Evolutionary conservation across 2,329 filamentous ascomycete species (phyloP).

Genomic region (Penicillium sp.): DNA sequence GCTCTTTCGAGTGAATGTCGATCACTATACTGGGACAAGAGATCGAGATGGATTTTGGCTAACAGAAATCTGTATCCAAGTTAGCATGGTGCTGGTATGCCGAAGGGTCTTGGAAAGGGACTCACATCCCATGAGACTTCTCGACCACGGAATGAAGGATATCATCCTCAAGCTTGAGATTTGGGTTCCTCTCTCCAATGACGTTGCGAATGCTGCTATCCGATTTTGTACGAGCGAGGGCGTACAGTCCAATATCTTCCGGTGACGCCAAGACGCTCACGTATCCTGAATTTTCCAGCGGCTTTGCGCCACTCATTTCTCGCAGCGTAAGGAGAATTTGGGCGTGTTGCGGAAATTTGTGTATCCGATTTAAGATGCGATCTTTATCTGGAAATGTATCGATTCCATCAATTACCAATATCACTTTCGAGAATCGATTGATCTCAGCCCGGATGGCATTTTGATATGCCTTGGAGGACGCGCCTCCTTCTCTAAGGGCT

Average conservation of each 20-base stretch:
- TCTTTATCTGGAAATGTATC: slow-evolving; percentile 32
- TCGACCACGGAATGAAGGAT: slow-evolving; percentile 12
- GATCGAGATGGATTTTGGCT: slow-evolving; percentile 29
- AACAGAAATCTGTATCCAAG: slow-evolving; percentile 27
- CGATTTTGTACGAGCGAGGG: background rate
- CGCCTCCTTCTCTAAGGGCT: slow-evolving; percentile 17
- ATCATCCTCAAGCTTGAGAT: background rate
- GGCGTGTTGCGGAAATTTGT: slow-evolving; percentile 33
- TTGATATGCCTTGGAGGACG: slow-evolving; percentile 32
- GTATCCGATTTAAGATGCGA: slow-evolving; percentile 27
- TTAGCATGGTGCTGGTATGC: background rate
- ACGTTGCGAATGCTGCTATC: background rate
- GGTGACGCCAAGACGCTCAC: background rate
- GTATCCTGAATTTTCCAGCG: background rate
- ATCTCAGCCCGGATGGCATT: slow-evolving; percentile 34
- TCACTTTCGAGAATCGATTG: slow-evolving; percentile 30
- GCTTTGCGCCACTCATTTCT: slow-evolving; percentile 12
- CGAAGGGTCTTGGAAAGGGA: background rate
- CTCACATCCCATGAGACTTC: slow-evolving; percentile 31
- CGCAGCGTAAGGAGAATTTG: slow-evolving; percentile 33
- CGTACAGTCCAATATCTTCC: slow-evolving; percentile 5
- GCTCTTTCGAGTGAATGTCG: slow-evolving; percentile 22
- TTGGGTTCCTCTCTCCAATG: background rate
- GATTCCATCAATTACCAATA: slow-evolving; percentile 32
- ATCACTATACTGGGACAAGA: slow-evolving; percentile 26